A percentile compares a stretch with the other conserved stretches of the same genome.
Evolutionary conservation across 495 filamentous ascomycete genomes (phyloP).

Genomic region (Glutinoglossum americanum): DNA sequence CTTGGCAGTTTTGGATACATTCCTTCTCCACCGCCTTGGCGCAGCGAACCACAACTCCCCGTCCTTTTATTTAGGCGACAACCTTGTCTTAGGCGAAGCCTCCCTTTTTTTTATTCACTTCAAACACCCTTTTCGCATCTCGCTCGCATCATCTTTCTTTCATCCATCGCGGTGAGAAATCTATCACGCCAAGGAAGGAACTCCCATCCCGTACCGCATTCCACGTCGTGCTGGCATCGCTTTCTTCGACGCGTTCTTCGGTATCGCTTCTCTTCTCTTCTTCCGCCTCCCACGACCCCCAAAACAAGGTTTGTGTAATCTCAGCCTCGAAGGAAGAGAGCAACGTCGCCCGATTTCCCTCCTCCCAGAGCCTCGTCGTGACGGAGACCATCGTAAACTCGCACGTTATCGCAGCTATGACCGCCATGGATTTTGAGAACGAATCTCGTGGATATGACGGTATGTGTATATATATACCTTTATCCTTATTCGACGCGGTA

Average conservation of each 20-base stretch:
- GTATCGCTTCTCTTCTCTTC: too few species aligned
- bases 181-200: neutral
- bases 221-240: neutral
- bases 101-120: neutral
- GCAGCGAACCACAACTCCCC: neutral
- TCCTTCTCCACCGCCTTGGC: neutral
- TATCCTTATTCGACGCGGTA: neutral
- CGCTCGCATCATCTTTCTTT: neutral
- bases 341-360: neutral
- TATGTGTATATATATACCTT: constrained; percentile 17
- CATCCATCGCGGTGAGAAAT: neutral
- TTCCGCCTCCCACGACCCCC: too few species aligned
- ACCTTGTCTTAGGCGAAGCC: neutral
- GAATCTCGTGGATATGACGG: constrained; percentile 73
- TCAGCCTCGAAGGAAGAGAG: too few species aligned
- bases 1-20: too few species aligned
- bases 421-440: constrained; percentile 59
- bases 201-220: neutral
- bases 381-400: too few species aligned
- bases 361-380: too few species aligned
- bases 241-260: neutral
- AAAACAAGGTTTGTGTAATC: too few species aligned
- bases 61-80: neutral
- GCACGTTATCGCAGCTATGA: too few species aligned
- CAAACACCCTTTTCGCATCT: neutral